phyloP scores from a whole-genome alignment of 1,139 yeast species.

The Candida gigantensis region DNA sequence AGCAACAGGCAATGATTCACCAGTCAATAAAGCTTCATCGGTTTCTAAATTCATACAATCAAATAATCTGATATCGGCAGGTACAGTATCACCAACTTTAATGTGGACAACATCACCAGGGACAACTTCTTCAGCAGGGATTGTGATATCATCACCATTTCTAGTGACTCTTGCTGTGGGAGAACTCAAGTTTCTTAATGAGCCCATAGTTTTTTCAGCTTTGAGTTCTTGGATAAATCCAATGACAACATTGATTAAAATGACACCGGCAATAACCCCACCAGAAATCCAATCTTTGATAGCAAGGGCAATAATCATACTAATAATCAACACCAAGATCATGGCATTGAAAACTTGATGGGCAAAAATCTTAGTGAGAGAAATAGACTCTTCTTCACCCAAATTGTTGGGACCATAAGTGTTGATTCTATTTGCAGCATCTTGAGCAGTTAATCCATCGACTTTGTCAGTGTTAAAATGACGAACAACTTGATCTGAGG shows the following conservation, averaged over 20 bases:
- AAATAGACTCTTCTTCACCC: slow-evolving; percentile 62
- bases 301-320: slow-evolving; percentile 75
- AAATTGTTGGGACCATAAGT: slow-evolving; percentile 63
- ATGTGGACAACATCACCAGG: slow-evolving; percentile 75
- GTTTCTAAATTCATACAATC: slow-evolving; percentile 70
- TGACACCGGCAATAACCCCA: slow-evolving; percentile 77
- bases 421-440: slow-evolving; percentile 36
- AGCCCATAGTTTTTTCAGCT: slow-evolving; percentile 83
- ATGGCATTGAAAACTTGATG: slow-evolving; percentile 80
- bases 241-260: slow-evolving; percentile 62
- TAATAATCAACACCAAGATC: slow-evolving; percentile 72
- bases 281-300: slow-evolving; percentile 82
- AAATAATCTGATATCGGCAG: slow-evolving; percentile 70
- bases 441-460: slow-evolving; percentile 33
- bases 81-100: slow-evolving; percentile 76
- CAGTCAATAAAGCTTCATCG: slow-evolving; percentile 79
- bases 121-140: slow-evolving; percentile 69
- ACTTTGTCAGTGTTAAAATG: slow-evolving; percentile 36
- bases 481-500: slow-evolving; percentile 35
- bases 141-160: slow-evolving; percentile 57
- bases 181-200: slow-evolving; percentile 65
- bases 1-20: slow-evolving; percentile 76
- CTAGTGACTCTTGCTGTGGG: slow-evolving; percentile 74
- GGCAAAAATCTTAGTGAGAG: slow-evolving; percentile 57
- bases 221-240: slow-evolving; percentile 72